Evolutionary conservation across 805 yeast species (phyloP).

Genomic region (Wickerhamiella sorbophila): DNA sequence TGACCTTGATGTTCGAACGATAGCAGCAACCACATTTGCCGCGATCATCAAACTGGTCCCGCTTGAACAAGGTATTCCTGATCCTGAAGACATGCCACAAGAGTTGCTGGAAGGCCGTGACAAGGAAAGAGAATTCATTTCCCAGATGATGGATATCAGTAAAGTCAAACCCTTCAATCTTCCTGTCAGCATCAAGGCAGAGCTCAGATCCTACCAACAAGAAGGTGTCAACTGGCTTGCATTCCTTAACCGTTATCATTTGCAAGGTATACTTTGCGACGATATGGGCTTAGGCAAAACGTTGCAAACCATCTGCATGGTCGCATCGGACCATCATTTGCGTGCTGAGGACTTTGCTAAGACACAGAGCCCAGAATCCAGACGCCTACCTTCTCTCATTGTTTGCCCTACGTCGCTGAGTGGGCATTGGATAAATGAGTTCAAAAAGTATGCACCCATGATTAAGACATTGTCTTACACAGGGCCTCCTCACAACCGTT

Average conservation of each 20-base stretch:
- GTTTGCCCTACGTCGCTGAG: slow-evolving; percentile 96
- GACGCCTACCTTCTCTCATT: slow-evolving; percentile 70
- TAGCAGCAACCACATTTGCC: slow-evolving; percentile 95
- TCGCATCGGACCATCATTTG: slow-evolving; percentile 86
- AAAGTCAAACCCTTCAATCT: slow-evolving; percentile 76
- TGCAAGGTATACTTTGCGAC: slow-evolving; percentile 95
- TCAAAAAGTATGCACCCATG: slow-evolving; percentile 78
- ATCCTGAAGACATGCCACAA: slow-evolving; percentile 80
- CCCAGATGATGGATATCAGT: slow-evolving; percentile 95
- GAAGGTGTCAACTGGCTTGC: slow-evolving; percentile 99
- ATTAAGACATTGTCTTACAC: slow-evolving; percentile 74
- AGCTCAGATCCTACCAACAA: slow-evolving; percentile 87
- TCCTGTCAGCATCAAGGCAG: slow-evolving; percentile 87
- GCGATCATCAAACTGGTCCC: slow-evolving; percentile 91
- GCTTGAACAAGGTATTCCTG: slow-evolving; percentile 91
- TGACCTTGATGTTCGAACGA: slow-evolving; percentile 68
- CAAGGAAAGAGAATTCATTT: slow-evolving; percentile 82
- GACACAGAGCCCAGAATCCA: slow-evolving; percentile 48
- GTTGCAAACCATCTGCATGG: slow-evolving; percentile 89
- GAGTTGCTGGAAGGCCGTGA: slow-evolving; percentile 80
- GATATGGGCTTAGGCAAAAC: slow-evolving; percentile 99
- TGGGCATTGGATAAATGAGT: slow-evolving; percentile 98
- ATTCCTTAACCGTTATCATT: slow-evolving; percentile 80
- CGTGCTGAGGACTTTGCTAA: slow-evolving; percentile 53
- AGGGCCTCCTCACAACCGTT: slow-evolving; percentile 74